Conservation (phyloP, 306 rosid genomes). For the Medicago lupulina region DNA sequence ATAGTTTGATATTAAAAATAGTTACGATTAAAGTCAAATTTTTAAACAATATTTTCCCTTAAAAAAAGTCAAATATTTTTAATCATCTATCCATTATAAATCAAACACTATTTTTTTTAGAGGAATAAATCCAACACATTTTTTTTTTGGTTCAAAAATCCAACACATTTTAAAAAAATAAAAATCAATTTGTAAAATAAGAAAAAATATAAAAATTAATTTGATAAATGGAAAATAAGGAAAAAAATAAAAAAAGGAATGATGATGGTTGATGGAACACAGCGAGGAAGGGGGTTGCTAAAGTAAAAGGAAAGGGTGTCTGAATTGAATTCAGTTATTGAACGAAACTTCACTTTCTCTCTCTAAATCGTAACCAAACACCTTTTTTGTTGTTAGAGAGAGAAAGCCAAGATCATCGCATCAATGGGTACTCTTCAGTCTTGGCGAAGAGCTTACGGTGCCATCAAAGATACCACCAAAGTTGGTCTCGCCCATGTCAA, state of each 20-base stretch:
- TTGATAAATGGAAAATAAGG: not conserved
- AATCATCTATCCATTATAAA: too few relatives aligned
- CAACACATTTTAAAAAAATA: too few relatives aligned
- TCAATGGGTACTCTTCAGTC: slow-evolving; percentile 94
- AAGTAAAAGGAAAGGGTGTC: slow-evolving; percentile 42
- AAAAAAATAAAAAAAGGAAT: not conserved
- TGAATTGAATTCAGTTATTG: slow-evolving; percentile 41
- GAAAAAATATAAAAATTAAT: too few relatives aligned
- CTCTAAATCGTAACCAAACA: slow-evolving; percentile 37
- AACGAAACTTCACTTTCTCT: slow-evolving; percentile 46
- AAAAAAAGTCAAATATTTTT: too few relatives aligned
- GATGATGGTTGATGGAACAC: not conserved
- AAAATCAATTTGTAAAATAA: too few relatives aligned
- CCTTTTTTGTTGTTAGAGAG: slow-evolving; percentile 30
- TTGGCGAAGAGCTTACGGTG: slow-evolving; percentile 98
- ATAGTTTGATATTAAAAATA: too few relatives aligned
- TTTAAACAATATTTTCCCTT: too few relatives aligned
- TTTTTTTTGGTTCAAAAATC: too few relatives aligned
- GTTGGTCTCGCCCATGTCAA: slow-evolving; percentile 99
- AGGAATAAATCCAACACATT: too few relatives aligned
- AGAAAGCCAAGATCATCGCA: slow-evolving; percentile 45
- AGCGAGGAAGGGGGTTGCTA: slow-evolving; percentile 38
- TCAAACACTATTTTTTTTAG: too few relatives aligned
- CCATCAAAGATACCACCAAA: slow-evolving; percentile 92
- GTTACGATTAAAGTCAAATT: too few relatives aligned